Conservation (phyloP, 2,329 filamentous ascomycete species). For the Beauveria sp. region DNA sequence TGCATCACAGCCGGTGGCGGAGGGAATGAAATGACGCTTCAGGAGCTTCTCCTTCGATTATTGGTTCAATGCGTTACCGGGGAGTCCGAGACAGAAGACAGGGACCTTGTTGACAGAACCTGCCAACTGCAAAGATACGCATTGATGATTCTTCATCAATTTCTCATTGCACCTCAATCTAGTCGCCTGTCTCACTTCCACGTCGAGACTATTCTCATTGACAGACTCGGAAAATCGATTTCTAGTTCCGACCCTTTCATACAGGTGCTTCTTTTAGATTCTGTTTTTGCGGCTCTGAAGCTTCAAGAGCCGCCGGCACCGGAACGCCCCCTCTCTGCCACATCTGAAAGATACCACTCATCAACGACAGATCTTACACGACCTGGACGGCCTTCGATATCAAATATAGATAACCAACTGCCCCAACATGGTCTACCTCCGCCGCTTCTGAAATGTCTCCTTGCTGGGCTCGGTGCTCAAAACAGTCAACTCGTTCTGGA, state of each 20-base stretch:
- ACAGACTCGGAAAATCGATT: slow-evolving; percentile 56
- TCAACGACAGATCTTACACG: slow-evolving; percentile 34
- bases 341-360: slow-evolving; percentile 38
- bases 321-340: slow-evolving; percentile 37
- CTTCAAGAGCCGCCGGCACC: slow-evolving; percentile 42
- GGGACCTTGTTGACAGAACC: slow-evolving; percentile 33
- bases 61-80: slow-evolving; percentile 53
- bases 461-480: slow-evolving; percentile 68
- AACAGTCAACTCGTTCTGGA: slow-evolving; percentile 73
- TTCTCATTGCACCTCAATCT: slow-evolving; percentile 58
- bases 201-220: slow-evolving; percentile 64
- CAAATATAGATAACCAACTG: slow-evolving; percentile 21
- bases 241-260: slow-evolving; percentile 58
- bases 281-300: slow-evolving; percentile 67
- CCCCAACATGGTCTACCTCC: slow-evolving; percentile 47
- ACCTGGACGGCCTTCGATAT: slow-evolving; percentile 31
- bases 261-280: slow-evolving; percentile 70
- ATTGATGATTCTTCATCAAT: slow-evolving; percentile 61
- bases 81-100: slow-evolving; percentile 10
- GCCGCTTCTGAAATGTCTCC: slow-evolving; percentile 74
- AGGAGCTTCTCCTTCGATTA: slow-evolving; percentile 60
- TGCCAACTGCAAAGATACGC: slow-evolving; percentile 65
- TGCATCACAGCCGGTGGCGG: slow-evolving; percentile 35
- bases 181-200: slow-evolving; percentile 52
- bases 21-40: slow-evolving; percentile 52